Base-by-base conservation (phyloP, 2,329 filamentous ascomycete genomes). In the Aspergillus sp. region DNA sequence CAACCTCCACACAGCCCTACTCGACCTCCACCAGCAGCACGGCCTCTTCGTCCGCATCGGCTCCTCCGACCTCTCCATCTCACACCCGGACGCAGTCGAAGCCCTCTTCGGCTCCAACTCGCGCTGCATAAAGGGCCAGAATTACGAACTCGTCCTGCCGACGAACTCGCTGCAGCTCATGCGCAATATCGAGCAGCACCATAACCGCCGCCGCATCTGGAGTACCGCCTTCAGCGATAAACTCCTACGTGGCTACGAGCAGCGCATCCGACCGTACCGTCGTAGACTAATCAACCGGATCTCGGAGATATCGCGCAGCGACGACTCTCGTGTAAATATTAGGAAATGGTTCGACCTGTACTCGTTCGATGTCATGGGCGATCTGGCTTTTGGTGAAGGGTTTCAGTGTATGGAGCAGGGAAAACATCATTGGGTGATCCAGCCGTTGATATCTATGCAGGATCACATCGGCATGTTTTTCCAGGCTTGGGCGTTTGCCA, bases 191-290 rank as follows among this genome's bases (percentile, higher is more conserved):
- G 55, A 61, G n/a, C 19, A 68, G 23, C 77, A 79, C 64, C 74
- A 77, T 56, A 64, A 67, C 8, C 68, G 77, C 23, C 68, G 77
- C 8, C 66, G 73, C 11, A 65, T 76, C 24, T 80, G 77, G 77
- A 73, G 70, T 51, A 61, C 66, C 9, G 77, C 71, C 1, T 79
- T 80, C 62, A 74, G 71, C 55, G 72, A 76, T 57, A 74, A 71
- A 53, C 70, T 73, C 5, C 56, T 80, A 21, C 69, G 75, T 3
- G 74, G 73, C 4, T 80, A 80, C 57, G 77, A 79, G 58, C 56
- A 66, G 15, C 67, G 74, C 1, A 66, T 79, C 2, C 62, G 66
- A 14, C 61, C 52, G 3, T 75, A 77, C 60, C 74, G 71, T 21
- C 64, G 75, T 44, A 66, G 72, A 57, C 63, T 79, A 6, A 56